phyloP scores from a whole-genome alignment of 1,284 basidiomycete species.

The Rhodotorula sp. region DNA sequence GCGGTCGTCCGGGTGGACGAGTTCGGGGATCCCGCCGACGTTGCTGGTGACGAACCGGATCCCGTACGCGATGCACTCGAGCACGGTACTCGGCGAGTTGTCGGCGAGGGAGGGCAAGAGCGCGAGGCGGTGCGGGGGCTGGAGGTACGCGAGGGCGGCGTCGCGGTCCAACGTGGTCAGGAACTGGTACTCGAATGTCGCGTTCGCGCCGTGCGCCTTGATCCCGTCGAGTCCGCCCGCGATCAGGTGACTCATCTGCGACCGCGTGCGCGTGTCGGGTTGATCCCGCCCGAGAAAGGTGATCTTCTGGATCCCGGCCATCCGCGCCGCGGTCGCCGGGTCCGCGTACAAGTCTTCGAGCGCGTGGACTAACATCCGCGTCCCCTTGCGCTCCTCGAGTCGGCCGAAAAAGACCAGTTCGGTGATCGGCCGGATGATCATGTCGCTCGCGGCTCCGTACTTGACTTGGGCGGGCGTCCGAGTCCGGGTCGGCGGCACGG shows the following conservation, averaged over 20 bases:
- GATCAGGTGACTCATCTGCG: slow-evolving; percentile 25
- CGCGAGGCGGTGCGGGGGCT: slow-evolving; percentile 29
- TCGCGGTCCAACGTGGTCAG: slow-evolving; percentile 24
- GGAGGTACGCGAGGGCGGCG: slow-evolving; percentile 35
- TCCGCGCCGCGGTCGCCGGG: not conserved
- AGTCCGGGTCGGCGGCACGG: not conserved
- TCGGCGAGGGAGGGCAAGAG: slow-evolving; percentile 39
- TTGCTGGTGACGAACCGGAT: slow-evolving; percentile 35
- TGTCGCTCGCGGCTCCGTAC: not conserved
- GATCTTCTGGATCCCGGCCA: slow-evolving; percentile 10
- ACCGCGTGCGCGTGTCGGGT: slow-evolving; percentile 23
- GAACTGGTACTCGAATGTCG: slow-evolving; percentile 28
- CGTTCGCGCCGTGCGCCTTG: slow-evolving; percentile 25
- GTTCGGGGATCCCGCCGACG: slow-evolving; percentile 37
- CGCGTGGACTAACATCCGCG: slow-evolving; percentile 25
- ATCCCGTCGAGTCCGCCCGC: slow-evolving; percentile 28
- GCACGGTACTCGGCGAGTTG: slow-evolving; percentile 41
- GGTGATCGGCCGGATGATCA: slow-evolving; percentile 13
- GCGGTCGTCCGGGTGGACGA: slow-evolving; percentile 31
- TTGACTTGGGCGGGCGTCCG: not conserved
- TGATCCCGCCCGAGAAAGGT: slow-evolving; percentile 39
- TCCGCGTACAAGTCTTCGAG: slow-evolving; percentile 26
- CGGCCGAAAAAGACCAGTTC: slow-evolving; percentile 42
- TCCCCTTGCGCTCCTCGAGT: slow-evolving; percentile 41
- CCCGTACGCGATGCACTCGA: slow-evolving; percentile 35